Base-by-base conservation (phyloP, 495 filamentous ascomycete genomes). In the Hypomontagnella submonticulosa region DNA sequence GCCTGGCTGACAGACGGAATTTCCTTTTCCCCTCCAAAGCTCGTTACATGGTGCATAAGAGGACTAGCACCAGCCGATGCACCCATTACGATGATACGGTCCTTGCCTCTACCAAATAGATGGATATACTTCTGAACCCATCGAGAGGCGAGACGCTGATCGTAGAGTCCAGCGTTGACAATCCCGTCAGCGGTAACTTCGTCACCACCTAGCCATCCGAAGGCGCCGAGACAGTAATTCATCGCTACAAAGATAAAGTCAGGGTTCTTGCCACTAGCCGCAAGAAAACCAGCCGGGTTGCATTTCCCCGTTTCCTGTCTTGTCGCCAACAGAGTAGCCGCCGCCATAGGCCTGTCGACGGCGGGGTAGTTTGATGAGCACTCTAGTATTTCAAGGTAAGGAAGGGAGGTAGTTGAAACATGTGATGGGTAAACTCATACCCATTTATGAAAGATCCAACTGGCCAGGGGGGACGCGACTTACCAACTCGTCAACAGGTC, bases 221-320 rank as follows among this genome's bases (percentile, higher is more conserved):
- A 89, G 0, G 83, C 84, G 20, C 86, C 86, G 11, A 87, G 75
- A 7, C 85, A 79, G 61, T 88, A 88, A 57, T 87, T 88, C n/a
- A 87, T 43, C 13, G 84, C 74, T 9, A 88, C 84, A 57, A 76
- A 88, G 11, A 88, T 80, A 19, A 87, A 41, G 15, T 43, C 34
- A 2, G 63, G 58, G 47, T 47, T 10, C 10, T 30, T 37, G 11
- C 53, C 41, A 13, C 30, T 57, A 9, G 27, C 16, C 20, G 40
- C 53, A 9, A 57, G 13, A 2, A 57, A 40, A 19, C 53, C 40
- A 12, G 53, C 53, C 4, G 53, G 53, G 38, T 57, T 47, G 13
- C 36, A 57, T 9, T 57, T 46, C 15, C 15, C 41, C 53, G 4
- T 46, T 20, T 36, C 53, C 53, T 15, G 53, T 57, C 23, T 57